Percentiles rank a stretch among this genome's conserved stretches.
Evolutionary conservation across 495 filamentous ascomycete genomes (phyloP).

Genomic region (Lophiostoma macrostomum): DNA sequence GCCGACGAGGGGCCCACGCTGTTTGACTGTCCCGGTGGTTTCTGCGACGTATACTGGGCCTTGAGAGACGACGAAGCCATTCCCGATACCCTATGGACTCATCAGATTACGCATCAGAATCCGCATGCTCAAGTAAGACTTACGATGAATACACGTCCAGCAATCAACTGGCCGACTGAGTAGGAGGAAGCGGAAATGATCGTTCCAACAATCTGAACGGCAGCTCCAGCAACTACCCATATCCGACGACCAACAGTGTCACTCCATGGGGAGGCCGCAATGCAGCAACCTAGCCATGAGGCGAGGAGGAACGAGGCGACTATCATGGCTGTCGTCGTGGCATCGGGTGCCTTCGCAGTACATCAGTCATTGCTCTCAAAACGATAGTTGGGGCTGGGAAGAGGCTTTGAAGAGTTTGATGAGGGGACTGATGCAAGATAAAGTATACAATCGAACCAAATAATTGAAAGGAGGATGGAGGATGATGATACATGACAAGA

Average conservation of each 20-base stretch:
- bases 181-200: constrained; percentile 16
- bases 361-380: background rate
- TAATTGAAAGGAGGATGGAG: too few relatives aligned
- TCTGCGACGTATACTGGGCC: constrained; percentile 17
- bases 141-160: constrained; percentile 17
- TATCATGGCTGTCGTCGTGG: constrained; percentile 17
- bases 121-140: background rate
- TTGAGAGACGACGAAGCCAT: constrained; percentile 10
- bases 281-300: constrained; percentile 20
- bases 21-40: constrained; percentile 1
- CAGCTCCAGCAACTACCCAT: constrained; percentile 9
- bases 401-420: too few relatives aligned
- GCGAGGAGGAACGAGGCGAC: constrained; percentile 16
- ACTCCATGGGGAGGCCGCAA: constrained; percentile 9
- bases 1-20: constrained; percentile 12
- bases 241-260: constrained; percentile 7
- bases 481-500: too few relatives aligned
- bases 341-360: constrained; percentile 1
- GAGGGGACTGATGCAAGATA: too few relatives aligned
- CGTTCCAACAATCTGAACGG: constrained; percentile 16
- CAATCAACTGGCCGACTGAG: constrained; percentile 17
- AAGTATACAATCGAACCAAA: too few relatives aligned
- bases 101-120: background rate
- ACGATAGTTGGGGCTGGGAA: background rate
- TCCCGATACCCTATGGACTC: constrained; percentile 12